Evolutionary conservation across 768 basidiomycete genomes (phyloP), one percentile per base, ranked within the genome.

Genomic region (Hygrocybe coccinea): DNA sequence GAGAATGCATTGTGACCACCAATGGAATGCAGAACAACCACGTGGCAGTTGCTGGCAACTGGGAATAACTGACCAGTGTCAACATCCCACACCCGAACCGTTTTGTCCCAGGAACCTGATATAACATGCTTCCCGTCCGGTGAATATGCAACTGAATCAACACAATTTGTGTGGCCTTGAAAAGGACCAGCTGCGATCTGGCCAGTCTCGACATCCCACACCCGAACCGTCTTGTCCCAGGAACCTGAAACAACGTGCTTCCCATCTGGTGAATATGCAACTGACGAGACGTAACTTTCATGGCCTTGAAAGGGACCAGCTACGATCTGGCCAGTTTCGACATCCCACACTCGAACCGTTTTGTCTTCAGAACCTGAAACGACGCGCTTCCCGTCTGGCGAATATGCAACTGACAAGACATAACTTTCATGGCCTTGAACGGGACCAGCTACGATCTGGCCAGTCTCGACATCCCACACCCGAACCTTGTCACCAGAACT

Each of bases 41-140:
- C 41, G 9, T 52, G 9, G 7, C 45, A 60, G 3, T 66, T 35
- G 2, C 55, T 60, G 0, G 14, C 29, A 36, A 69, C 59, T 14
- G 6, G 22, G 2, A 54, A 15, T 24, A 11, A 35, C 41, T 17
- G 5, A 12, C 66, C 71, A 36, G 69, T 58, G 41, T 60, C 54
- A 36, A 59, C 41, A 35, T 65, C 58, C 57, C 63, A 69, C 36
- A 70, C 46, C 15, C 61, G 61, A 17, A 62, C 49, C 12, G 57
- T 59, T 45, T 39, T 52, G 56, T 63, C 63, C 35, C 29, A 10
- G 9, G 56, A 56, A 11, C 58, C 46, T 15, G 57, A 64, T 19
- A 54, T 61, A 4, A 50, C 44, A 12, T 21, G 34, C n/a, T 12
- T 45, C 11, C 44, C 53, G 8, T 47, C 34, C n/a, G 44, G 39